Base-by-base conservation (phyloP, 208 protist species). In the Leishmania mexicana region DNA sequence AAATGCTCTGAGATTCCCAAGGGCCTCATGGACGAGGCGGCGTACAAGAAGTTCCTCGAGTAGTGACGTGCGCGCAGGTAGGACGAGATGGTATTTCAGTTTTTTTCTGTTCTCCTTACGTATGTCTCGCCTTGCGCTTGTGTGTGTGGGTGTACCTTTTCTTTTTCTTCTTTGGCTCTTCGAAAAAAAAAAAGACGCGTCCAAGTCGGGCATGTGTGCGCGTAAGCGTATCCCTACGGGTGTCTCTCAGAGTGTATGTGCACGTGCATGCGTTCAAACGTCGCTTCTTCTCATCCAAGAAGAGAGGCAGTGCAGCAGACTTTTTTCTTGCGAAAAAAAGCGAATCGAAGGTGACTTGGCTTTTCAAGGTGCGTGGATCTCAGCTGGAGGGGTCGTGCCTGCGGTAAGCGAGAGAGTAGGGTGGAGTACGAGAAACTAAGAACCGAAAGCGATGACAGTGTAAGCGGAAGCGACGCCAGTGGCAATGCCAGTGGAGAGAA, bases 41-140 rank as follows among this genome's bases (percentile, higher is more conserved):
- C 93, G 75, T 97, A 97, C 88, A 92, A 96, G 79, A 96, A 94
- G 83, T 97, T 96, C 85, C 88, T 96, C 35, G 89, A 96, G 85
- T 95, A 95, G 85, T 31, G 49, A 17, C 57, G 17, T 28, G n/a
- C 51, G 51, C 31, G 19, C 54, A 54, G n/a, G 21, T 28, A 45
- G 24, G 38, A 70, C 53, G 31, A 45, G 64, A 8, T 28, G 57
- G 31, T 85, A 53, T 53, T 83, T 47, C 83, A 65, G 6, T 13
- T 78, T 67, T 78, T 67, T 65, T 47, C 35, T 17, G 54, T 17
- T 45, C 49, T 67, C 8, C 10, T 64, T 45, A 35, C 51, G 60
- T 76, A 3, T 40, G 31, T 62, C 47, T 31, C 53, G 2, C 49
- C 35, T 35, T 45, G 19, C 40, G 40, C 42, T 42, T 28, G 68